Conservation (phyloP, 176 grass and related monocot genomes). For the Rhynchospora pubera region DNA sequence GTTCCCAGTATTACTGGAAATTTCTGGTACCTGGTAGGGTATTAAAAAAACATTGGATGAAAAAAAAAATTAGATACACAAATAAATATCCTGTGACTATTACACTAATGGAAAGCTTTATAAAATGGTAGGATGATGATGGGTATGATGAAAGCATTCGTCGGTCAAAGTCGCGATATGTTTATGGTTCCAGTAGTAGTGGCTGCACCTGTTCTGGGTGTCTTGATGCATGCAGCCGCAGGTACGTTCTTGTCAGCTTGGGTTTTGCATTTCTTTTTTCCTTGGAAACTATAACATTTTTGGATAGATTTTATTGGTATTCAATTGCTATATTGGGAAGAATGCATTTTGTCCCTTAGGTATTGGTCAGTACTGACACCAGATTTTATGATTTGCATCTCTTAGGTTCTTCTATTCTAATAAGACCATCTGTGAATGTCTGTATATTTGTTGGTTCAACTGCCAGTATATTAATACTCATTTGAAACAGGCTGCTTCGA, state of each 20-base stretch:
- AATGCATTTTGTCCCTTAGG: not conserved
- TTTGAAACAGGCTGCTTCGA: not conserved
- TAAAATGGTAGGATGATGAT: constrained; percentile 18
- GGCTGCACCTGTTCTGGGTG: constrained; percentile 15
- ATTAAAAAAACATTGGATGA: not conserved
- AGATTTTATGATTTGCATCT: not conserved
- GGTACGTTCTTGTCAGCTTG: not conserved
- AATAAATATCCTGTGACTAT: not conserved
- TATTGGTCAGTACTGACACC: not conserved
- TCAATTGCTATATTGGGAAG: not conserved
- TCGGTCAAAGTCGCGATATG: not conserved
- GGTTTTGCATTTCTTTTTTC: not conserved
- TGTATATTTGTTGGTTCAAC: not conserved
- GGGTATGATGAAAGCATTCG: constrained; percentile 14
- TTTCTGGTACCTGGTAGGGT: too few species aligned
- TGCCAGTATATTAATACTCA: not conserved
- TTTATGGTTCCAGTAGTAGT: constrained; percentile 9
- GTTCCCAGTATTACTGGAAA: too few species aligned
- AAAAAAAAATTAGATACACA: not conserved
- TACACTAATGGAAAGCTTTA: not conserved
- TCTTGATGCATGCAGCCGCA: constrained; percentile 11
- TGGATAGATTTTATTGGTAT: not conserved
- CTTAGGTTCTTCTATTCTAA: not conserved
- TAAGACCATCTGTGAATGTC: too few species aligned
- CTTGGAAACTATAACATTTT: not conserved